These are phyloP conservation scores for Fragaria ananassa DNA, from an alignment of 306 rosid genomes.

Conservation along the genomic window DNA sequence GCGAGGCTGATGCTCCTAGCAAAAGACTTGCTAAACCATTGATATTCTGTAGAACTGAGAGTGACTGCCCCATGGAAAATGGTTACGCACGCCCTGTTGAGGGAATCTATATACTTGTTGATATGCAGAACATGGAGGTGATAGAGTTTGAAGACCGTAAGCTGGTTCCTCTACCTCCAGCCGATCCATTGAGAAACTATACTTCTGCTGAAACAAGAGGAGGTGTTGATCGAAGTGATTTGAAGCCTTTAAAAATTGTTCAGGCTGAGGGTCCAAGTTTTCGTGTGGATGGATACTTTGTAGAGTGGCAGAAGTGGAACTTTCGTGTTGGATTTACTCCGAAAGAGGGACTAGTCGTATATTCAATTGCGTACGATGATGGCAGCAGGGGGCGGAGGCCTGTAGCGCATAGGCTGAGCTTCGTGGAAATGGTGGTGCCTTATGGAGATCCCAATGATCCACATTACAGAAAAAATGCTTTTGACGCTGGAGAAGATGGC, in stretches of 20 bases:
- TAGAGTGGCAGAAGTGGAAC: slow-evolving; percentile 99
- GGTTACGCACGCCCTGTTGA: slow-evolving; percentile 95
- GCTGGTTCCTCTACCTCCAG: slow-evolving; percentile 90
- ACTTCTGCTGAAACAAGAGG: slow-evolving; percentile 87
- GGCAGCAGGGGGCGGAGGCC: slow-evolving; percentile 86
- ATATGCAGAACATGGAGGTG: slow-evolving; percentile 87
- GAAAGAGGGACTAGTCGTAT: slow-evolving; percentile 80
- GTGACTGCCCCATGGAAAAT: slow-evolving; percentile 96
- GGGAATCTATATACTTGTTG: slow-evolving; percentile 76
- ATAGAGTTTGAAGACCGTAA: slow-evolving; percentile 85
- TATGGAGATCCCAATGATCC: slow-evolving; percentile 95
- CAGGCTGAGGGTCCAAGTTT: slow-evolving; percentile 98
- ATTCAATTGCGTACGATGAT: slow-evolving; percentile 87
- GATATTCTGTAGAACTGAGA: slow-evolving; percentile 83
- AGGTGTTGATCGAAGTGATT: slow-evolving; percentile 84
- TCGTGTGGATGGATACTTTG: slow-evolving; percentile 71
- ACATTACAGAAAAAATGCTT: slow-evolving; percentile 90
- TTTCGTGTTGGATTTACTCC: slow-evolving; percentile 89
- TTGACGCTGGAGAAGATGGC: slow-evolving; percentile 96
- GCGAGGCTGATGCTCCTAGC: slow-evolving; percentile 81
- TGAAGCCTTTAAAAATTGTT: slow-evolving; percentile 71
- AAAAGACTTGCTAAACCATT: slow-evolving; percentile 85
- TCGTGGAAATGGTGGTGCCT: slow-evolving; percentile 95
- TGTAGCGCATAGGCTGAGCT: slow-evolving; percentile 82
- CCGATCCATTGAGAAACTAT: slow-evolving; percentile 86